Base-by-base conservation (phyloP, 2,329 filamentous ascomycete genomes). In the Leptographium radiaticola region DNA sequence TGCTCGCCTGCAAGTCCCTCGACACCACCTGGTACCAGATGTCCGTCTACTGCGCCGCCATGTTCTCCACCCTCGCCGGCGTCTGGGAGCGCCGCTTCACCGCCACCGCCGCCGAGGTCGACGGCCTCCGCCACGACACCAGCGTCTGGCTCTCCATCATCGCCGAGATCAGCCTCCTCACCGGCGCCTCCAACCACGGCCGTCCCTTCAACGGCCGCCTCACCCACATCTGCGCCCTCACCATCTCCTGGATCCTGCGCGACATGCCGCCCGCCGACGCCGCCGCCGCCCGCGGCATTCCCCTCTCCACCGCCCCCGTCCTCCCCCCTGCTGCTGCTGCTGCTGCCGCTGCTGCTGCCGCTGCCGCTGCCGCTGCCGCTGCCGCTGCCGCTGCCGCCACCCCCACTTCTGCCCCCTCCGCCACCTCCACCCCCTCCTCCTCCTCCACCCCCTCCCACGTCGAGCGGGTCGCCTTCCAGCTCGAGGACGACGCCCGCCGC, bases 1-100 rank as follows among this genome's bases (percentile, higher is more conserved):
- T 90, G 49, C 76, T 79, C 55, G 75, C 74, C 59, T 71, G 82
- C 55, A 86, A 84, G 62, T 81, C 80, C 46, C 69, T 90, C 5
- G 87, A 91, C 62, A 87, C 84, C 1, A 88, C 86, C 1, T 90
- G 86, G 85, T 86, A 87, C 61, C 83, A 84, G 49, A 75, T 81
- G 49, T 83, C 86, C 0, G 76, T 87, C 7, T 88, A 87, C 62
- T 75, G 87, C 13, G 80, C 84, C 45, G 84, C 84, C 31, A 82
- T 87, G 54, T 87, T 89, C 60, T 86, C 84, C 0, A 82, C 79
- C 15, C 69, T 91, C 0, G 87, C 86, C 48, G 79, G 80, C 2
- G 76, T 83, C 53, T 87, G 81, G 71, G 79, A 88, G 63, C 77
- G 83, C 49, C 75, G 83, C 34, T 77, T 79, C 49, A 72, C 77